phyloP scores from a whole-genome alignment of 2,329 filamentous ascomycete genomes.

The Cladophialophora yegresii region DNA sequence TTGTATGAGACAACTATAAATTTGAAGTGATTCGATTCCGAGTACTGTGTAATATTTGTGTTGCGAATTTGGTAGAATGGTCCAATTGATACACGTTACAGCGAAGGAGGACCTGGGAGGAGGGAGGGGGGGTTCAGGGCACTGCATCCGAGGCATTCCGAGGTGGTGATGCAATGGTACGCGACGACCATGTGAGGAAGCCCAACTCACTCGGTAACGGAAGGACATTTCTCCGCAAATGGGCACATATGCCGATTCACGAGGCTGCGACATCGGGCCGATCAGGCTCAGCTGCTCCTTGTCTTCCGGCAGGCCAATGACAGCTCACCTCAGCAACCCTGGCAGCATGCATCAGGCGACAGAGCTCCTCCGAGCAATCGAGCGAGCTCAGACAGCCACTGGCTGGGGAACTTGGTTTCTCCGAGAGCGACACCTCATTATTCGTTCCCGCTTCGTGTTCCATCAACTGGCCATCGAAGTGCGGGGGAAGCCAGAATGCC shows the following conservation, averaged over 20 bases:
- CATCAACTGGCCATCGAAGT: slow-evolving; percentile 1
- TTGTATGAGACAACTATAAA: slow-evolving; percentile 7
- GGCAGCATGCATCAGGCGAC: neutral
- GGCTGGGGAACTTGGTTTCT: slow-evolving; percentile 14
- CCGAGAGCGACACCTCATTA: neutral
- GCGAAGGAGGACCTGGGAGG: neutral
- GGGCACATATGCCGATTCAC: neutral
- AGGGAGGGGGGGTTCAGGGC: neutral
- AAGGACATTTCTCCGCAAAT: neutral
- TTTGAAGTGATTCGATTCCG: neutral
- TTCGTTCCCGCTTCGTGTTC: neutral
- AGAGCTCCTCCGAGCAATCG: slow-evolving; percentile 11
- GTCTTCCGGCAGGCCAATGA: neutral
- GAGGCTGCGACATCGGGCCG: neutral
- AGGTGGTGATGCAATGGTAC: neutral
- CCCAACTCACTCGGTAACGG: neutral
- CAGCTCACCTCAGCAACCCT: neutral
- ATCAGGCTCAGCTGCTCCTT: neutral
- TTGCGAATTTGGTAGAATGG: neutral
- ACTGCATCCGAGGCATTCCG: neutral
- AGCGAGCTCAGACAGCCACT: neutral
- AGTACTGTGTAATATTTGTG: neutral
- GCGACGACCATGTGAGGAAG: neutral
- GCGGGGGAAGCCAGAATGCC: neutral
- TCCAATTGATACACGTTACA: neutral